phyloP scores from a whole-genome alignment of 148 eudicot species.

The Bassia scoparia region DNA sequence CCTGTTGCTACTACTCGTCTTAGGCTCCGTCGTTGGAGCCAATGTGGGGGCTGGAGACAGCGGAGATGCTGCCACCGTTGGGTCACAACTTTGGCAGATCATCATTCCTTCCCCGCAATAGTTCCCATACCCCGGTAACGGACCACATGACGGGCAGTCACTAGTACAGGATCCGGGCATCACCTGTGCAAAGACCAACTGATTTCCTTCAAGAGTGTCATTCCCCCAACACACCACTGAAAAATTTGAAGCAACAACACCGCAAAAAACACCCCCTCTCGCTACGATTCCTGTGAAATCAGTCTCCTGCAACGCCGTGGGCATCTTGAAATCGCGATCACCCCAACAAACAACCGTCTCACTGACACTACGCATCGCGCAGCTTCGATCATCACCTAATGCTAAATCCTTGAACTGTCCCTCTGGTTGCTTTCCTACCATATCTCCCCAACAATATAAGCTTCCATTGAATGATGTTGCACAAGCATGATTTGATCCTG shows the following conservation, averaged over 20 bases:
- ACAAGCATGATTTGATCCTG: slow-evolving; percentile 51
- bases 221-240: slow-evolving; percentile 76
- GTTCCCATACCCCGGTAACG: slow-evolving; percentile 29
- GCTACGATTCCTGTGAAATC: slow-evolving; percentile 45
- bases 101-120: slow-evolving; percentile 42
- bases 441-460: slow-evolving; percentile 66
- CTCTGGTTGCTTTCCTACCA: slow-evolving; percentile 29
- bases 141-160: slow-evolving; percentile 47
- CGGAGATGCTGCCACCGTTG: neutral
- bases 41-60: neutral
- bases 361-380: slow-evolving; percentile 49
- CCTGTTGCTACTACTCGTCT: neutral
- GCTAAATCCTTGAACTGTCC: slow-evolving; percentile 53
- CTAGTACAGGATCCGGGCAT: slow-evolving; percentile 60
- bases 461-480: slow-evolving; percentile 44
- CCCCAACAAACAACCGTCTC: slow-evolving; percentile 83
- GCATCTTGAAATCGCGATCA: slow-evolving; percentile 35
- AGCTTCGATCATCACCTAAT: slow-evolving; percentile 56
- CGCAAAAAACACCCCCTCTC: slow-evolving; percentile 56
- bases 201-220: slow-evolving; percentile 28
- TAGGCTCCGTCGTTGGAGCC: neutral
- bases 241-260: slow-evolving; percentile 39
- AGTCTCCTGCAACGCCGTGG: slow-evolving; percentile 28
- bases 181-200: slow-evolving; percentile 39
- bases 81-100: slow-evolving; percentile 44